Conservation (phyloP, 2,329 filamentous ascomycete genomes). For the Rutstroemia sp. region DNA sequence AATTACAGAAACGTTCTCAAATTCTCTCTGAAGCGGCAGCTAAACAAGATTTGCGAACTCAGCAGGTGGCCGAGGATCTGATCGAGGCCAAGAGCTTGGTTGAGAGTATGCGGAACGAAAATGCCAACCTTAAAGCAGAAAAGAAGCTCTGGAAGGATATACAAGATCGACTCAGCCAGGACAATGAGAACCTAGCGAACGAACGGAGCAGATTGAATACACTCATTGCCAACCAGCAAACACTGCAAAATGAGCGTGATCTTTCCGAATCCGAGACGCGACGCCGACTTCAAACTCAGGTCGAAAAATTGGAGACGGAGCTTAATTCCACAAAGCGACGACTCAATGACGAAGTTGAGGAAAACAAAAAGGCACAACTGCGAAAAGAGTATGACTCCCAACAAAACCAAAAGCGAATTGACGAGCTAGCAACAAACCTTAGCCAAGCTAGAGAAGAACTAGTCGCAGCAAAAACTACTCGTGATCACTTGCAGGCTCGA, state of each 20-base stretch:
- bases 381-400: slow-evolving; percentile 87
- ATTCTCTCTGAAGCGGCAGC: slow-evolving; percentile 73
- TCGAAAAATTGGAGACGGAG: slow-evolving; percentile 75
- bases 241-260: slow-evolving; percentile 85
- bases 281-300: slow-evolving; percentile 68
- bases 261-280: slow-evolving; percentile 74
- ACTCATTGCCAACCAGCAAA: slow-evolving; percentile 77
- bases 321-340: slow-evolving; percentile 73
- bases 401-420: slow-evolving; percentile 83
- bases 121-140: slow-evolving; percentile 87
- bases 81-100: slow-evolving; percentile 75
- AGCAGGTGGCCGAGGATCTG: slow-evolving; percentile 88
- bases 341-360: slow-evolving; percentile 74
- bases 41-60: slow-evolving; percentile 82
- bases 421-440: slow-evolving; percentile 77
- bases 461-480: slow-evolving; percentile 75
- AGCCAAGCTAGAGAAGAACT: slow-evolving; percentile 80
- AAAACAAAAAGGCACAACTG: slow-evolving; percentile 72
- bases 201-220: slow-evolving; percentile 80
- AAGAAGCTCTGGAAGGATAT: slow-evolving; percentile 94
- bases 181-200: slow-evolving; percentile 77
- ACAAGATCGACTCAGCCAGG: slow-evolving; percentile 77
- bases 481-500: slow-evolving; percentile 80
- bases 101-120: slow-evolving; percentile 85
- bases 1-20: slow-evolving; percentile 78